Evolutionary conservation across 2,329 filamentous ascomycete species (phyloP), one percentile per base, ranked within the genome.

Genomic region (Colletotrichum sansevieriae): DNA sequence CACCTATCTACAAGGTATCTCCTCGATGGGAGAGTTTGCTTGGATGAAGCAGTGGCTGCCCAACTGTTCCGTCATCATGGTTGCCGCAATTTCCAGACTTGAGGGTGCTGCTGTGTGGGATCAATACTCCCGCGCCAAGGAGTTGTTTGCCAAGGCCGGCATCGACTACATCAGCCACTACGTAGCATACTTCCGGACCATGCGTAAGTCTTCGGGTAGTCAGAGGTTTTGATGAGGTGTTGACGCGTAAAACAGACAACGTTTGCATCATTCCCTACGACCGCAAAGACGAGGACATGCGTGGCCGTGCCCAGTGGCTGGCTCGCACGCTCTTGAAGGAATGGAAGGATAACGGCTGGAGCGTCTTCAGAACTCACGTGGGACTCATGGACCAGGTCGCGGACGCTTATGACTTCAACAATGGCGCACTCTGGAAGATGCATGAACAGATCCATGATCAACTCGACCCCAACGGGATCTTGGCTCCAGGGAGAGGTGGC

Each of bases 241-340:
- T 61, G 10, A 61, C 58, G 15, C 3, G 6, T 12, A 8, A 6
- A 15, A 2, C 3, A 62, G 65, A 87, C 72, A 87, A 88, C 67
- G 81, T 86, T 1, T 84, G 83, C 64, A 83, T 88, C 46, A 80
- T 87, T 20, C 60, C 60, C 0, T 88, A 84, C 72, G 81, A 88
- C 63, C 78, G 82, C 4, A 78, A 79, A 37, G 78, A 84, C 29
- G 71, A 77, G 0, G 78, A 81, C 1, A 68, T 68, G 37, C 80
- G 83, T 69, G 70, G 76, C 13, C 75, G 78, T 1, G 76, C 75
- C 8, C 66, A 73, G 58, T 72, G 68, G 65, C 62, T 76, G 12
- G 74, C 79, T 65, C 70, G 76, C 6, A 77, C 78, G 4, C 74
- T 82, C 63, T 77, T 82, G n/a, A 77, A 78, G 6, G 80, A 83